A percentile compares a stretch with the other conserved stretches of the same genome.
Conservation (phyloP, 768 basidiomycete species). For the Boletus rex-veris region DNA sequence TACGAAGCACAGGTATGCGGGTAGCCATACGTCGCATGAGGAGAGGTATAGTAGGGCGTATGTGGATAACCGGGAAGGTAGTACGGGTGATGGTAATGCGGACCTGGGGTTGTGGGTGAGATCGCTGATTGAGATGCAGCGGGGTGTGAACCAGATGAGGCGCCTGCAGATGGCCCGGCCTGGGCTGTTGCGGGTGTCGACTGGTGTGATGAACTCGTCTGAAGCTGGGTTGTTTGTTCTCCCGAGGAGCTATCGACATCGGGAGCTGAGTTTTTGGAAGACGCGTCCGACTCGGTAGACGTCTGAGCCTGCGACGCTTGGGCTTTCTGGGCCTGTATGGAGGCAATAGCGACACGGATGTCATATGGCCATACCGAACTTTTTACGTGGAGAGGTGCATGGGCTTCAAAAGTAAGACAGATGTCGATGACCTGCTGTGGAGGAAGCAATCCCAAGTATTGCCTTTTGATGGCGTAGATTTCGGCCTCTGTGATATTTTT, state of each 20-base stretch:
- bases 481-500: constrained; percentile 36
- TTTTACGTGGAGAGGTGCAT: constrained; percentile 63
- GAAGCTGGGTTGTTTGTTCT: constrained; percentile 13
- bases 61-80: constrained; percentile 61
- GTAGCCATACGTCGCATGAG: constrained; percentile 37
- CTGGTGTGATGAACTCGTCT: constrained; percentile 18
- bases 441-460: constrained; percentile 65
- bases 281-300: constrained; percentile 9
- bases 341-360: constrained; percentile 59
- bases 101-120: constrained; percentile 21
- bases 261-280: constrained; percentile 12
- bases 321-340: constrained; percentile 36
- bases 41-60: constrained; percentile 58
- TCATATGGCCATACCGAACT: constrained; percentile 71
- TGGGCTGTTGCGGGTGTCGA: constrained; percentile 24
- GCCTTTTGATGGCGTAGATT: constrained; percentile 60
- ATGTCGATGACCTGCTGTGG: constrained; percentile 76
- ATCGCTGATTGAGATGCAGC: constrained; percentile 19
- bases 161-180: constrained; percentile 19
- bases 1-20: constrained; percentile 35
- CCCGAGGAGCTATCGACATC: constrained; percentile 11
- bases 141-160: constrained; percentile 17
- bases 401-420: constrained; percentile 66
- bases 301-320: constrained; percentile 22
- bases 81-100: constrained; percentile 53